phyloP scores from a whole-genome alignment of 768 basidiomycete genomes.

The Fibroporia radiculosa region DNA sequence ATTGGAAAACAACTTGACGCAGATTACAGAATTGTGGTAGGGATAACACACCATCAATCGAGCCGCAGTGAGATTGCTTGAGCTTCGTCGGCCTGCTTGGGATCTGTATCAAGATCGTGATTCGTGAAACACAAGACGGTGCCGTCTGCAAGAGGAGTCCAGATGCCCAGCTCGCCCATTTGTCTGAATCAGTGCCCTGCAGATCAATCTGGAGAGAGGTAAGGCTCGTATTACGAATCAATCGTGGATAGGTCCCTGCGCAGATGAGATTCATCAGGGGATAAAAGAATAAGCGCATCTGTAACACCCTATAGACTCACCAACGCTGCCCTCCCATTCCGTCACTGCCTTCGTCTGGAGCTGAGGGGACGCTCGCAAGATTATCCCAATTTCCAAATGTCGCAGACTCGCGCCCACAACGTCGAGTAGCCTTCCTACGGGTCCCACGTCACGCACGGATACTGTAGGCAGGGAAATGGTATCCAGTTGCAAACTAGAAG shows the following conservation, averaged over 20 bases:
- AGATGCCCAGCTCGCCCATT: not conserved
- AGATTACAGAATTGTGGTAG: not conserved
- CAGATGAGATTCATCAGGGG: not conserved
- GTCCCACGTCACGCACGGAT: not conserved
- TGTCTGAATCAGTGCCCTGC: too few species aligned
- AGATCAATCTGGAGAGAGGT: not conserved
- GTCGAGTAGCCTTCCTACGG: not conserved
- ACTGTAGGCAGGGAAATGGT: not conserved
- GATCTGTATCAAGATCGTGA: not conserved
- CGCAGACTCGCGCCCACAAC: not conserved
- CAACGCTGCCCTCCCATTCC: not conserved
- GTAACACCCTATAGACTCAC: not conserved
- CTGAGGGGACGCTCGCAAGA: not conserved
- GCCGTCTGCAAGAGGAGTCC: not conserved
- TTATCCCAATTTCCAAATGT: not conserved
- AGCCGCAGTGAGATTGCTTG: not conserved
- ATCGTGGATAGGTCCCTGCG: not conserved
- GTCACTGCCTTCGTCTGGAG: not conserved
- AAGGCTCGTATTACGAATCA: not conserved
- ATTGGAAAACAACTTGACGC: not conserved
- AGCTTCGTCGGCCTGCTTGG: not conserved
- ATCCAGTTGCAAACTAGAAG: not conserved
- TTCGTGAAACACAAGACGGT: not conserved
- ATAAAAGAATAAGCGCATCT: not conserved
- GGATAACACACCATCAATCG: not conserved